Conservation (phyloP, 106 monocot genomes). For the Platanthera guangdongensis region DNA sequence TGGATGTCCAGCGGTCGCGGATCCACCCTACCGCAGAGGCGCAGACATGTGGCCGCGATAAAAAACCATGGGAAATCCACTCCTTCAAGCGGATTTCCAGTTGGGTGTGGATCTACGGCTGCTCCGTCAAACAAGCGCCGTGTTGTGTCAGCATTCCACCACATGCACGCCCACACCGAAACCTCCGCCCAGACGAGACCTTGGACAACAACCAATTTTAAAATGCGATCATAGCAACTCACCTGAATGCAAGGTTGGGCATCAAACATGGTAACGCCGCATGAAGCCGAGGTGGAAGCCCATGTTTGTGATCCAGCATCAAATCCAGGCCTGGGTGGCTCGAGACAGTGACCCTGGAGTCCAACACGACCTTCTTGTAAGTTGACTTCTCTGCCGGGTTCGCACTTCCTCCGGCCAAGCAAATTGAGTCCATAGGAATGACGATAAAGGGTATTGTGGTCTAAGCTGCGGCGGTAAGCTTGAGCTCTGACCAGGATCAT, state of each 20-base stretch:
- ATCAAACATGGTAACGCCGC: slow-evolving; percentile 36
- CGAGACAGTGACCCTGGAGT: slow-evolving; percentile 26
- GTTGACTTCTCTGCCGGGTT: slow-evolving; percentile 23
- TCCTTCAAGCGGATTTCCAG: too few species aligned
- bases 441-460: slow-evolving; percentile 41
- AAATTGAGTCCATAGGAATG: slow-evolving; percentile 37
- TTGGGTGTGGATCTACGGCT: too few species aligned
- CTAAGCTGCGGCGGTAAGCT: slow-evolving; percentile 51
- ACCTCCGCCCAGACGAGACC: too few species aligned
- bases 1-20: too few species aligned
- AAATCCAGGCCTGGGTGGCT: slow-evolving; percentile 24
- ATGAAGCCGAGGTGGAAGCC: slow-evolving; percentile 53
- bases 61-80: too few species aligned
- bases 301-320: slow-evolving; percentile 44
- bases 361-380: slow-evolving; percentile 27
- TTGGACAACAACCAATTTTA: too few species aligned
- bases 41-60: too few species aligned
- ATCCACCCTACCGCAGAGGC: too few species aligned
- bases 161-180: too few species aligned
- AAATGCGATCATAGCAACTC: slow-evolving; percentile 12
- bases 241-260: slow-evolving; percentile 38
- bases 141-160: too few species aligned
- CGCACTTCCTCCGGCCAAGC: slow-evolving; percentile 23
- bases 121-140: too few species aligned
- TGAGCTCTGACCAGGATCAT: slow-evolving; percentile 35